phyloP scores from a whole-genome alignment of 2,329 filamentous ascomycete genomes.

The Cercospora nicotianae region DNA sequence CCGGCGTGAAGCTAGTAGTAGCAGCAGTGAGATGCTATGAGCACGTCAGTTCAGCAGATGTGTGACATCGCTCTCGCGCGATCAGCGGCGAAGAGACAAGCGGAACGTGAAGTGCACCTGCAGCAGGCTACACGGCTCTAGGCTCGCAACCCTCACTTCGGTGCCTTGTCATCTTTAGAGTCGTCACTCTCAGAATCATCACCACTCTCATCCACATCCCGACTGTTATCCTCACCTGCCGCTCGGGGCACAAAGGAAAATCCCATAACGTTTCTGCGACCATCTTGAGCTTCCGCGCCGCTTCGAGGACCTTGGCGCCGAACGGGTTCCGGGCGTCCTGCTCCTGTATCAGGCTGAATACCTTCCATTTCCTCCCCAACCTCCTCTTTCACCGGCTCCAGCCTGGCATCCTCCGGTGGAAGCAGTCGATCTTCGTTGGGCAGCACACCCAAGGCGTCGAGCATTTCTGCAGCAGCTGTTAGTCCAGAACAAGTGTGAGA shows the following conservation, averaged over 20 bases:
- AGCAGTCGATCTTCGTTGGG: conserved; percentile 9
- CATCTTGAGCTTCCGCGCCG: background rate
- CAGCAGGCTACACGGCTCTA: background rate
- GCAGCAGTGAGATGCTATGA: no score
- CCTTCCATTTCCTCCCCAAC: background rate
- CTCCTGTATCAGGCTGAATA: background rate
- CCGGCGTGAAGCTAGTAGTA: no score
- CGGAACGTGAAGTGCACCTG: background rate
- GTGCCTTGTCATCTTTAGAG: background rate
- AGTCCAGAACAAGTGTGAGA: background rate
- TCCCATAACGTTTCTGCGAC: background rate
- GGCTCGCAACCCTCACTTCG: background rate
- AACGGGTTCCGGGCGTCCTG: background rate
- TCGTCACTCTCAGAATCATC: background rate
- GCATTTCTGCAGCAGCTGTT: background rate
- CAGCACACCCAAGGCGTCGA: conserved; percentile 12
- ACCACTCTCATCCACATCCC: background rate
- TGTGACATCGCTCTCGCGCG: background rate
- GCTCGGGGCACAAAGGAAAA: background rate
- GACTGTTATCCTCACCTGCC: background rate
- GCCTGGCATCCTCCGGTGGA: background rate
- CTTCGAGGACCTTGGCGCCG: background rate
- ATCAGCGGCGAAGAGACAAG: background rate
- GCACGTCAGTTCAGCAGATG: background rate
- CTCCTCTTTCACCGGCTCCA: background rate